These are phyloP conservation scores for Kodamaea fukazawae DNA, from an alignment of 805 yeast species.

Conservation along the genomic window DNA sequence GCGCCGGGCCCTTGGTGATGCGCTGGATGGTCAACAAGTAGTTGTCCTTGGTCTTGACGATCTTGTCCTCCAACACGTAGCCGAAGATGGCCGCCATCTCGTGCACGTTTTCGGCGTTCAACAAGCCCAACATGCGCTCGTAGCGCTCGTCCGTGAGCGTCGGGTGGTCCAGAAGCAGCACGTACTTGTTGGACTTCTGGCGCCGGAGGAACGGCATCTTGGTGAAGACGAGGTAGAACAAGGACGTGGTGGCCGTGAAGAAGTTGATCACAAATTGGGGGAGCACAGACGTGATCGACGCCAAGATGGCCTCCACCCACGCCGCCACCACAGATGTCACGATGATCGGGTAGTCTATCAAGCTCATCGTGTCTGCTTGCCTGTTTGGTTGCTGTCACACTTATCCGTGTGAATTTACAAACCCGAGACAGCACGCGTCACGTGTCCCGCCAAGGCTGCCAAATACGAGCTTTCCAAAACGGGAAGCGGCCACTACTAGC, in stretches of 20 bases:
- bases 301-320: conserved; percentile 48
- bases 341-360: conserved; percentile 50
- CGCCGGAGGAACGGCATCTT: conserved; percentile 25
- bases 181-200: conserved; percentile 18
- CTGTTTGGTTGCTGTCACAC: conserved; percentile 24
- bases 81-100: conserved; percentile 70
- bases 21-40: conserved; percentile 76
- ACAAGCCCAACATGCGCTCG: conserved; percentile 34
- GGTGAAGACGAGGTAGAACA: conserved; percentile 24
- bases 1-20: conserved; percentile 36
- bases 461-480: no score
- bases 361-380: conserved; percentile 22
- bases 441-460: no score
- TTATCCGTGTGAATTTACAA: no score
- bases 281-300: conserved; percentile 43
- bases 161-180: conserved; percentile 20
- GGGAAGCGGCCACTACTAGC: no score
- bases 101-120: conserved; percentile 52
- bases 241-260: conserved; percentile 29
- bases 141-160: conserved; percentile 21
- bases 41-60: conserved; percentile 74
- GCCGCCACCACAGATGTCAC: conserved; percentile 43
- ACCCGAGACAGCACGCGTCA: no score
- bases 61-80: conserved; percentile 68
- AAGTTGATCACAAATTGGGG: conserved; percentile 42